Conservation (phyloP, 1,284 basidiomycete genomes). For the Papiliotrema nemorosa region DNA sequence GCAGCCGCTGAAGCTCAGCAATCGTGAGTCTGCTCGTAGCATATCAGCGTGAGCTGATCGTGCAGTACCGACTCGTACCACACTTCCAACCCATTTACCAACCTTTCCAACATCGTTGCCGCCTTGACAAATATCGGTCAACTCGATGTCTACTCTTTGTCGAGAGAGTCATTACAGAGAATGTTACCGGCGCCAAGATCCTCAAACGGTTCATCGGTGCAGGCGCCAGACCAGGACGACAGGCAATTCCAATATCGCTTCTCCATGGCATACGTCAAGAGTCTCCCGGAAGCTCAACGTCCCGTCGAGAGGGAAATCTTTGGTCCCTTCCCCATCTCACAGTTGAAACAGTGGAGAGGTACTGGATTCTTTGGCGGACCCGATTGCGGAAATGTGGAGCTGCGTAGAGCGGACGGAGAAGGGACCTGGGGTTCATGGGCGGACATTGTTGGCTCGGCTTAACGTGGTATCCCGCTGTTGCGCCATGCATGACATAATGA, state of each 20-base stretch:
- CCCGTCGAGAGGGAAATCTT: constrained; percentile 50
- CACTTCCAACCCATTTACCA: constrained; percentile 43
- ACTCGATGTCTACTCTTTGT: constrained; percentile 50
- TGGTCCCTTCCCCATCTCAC: constrained; percentile 45
- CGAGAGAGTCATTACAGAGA: constrained; percentile 47
- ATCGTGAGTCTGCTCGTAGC: constrained; percentile 24
- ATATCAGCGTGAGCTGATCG: not conserved
- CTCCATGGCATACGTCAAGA: constrained; percentile 43
- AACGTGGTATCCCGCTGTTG: not conserved
- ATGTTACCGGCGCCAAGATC: constrained; percentile 39
- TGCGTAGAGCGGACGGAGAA: constrained; percentile 25
- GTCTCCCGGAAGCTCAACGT: constrained; percentile 42
- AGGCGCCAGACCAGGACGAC: constrained; percentile 21
- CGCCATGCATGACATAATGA: not conserved
- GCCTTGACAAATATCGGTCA: constrained; percentile 44
- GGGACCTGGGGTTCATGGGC: constrained; percentile 43
- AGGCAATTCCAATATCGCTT: constrained; percentile 49
- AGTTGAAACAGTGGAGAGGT: constrained; percentile 41
- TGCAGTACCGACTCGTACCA: constrained; percentile 22
- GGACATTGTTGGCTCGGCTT: constrained; percentile 21
- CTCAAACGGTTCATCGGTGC: not conserved
- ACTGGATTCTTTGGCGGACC: constrained; percentile 48
- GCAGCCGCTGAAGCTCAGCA: constrained; percentile 24
- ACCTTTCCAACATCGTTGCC: constrained; percentile 46
- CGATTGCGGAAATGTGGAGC: constrained; percentile 48